Conservation (phyloP, 805 yeast species). For the Hanseniaspora hatyaiensis region DNA sequence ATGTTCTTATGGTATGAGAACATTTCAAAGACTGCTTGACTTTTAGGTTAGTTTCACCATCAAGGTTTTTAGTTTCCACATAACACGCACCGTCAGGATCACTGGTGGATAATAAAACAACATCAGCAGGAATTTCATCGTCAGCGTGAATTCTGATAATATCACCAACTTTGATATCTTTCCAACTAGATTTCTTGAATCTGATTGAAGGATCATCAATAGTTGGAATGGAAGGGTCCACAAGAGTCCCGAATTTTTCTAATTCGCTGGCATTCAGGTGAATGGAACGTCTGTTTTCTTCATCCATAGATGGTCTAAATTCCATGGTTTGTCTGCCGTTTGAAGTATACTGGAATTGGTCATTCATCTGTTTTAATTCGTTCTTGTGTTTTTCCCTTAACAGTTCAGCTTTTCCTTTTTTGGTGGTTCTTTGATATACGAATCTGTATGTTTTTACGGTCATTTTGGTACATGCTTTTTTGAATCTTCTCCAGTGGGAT, state of each 20-base stretch:
- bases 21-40: conserved; percentile 63
- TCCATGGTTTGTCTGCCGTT: conserved; percentile 32
- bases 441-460: conserved; percentile 23
- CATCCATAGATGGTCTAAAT: conserved; percentile 26
- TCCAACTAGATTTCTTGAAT: conserved; percentile 41
- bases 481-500: conserved; percentile 57
- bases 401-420: conserved; percentile 31
- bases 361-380: conserved; percentile 23
- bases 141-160: conserved; percentile 56
- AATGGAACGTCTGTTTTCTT: conserved; percentile 22
- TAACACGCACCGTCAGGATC: conserved; percentile 61
- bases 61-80: conserved; percentile 70
- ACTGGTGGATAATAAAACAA: conserved; percentile 51
- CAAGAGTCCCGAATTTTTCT: conserved; percentile 32
- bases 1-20: conserved; percentile 39
- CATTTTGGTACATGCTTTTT: conserved; percentile 38
- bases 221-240: conserved; percentile 44
- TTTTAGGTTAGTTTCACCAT: conserved; percentile 70
- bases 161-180: conserved; percentile 62
- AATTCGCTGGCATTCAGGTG: conserved; percentile 33
- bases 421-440: conserved; percentile 26
- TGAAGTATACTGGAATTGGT: conserved; percentile 23
- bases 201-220: conserved; percentile 25
- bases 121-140: conserved; percentile 73
- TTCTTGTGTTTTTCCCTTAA: conserved; percentile 26